Evolutionary conservation across 2,329 filamentous ascomycete species (phyloP), one percentile per base, ranked within the genome.

Genomic region (Leptographium lundbergii): DNA sequence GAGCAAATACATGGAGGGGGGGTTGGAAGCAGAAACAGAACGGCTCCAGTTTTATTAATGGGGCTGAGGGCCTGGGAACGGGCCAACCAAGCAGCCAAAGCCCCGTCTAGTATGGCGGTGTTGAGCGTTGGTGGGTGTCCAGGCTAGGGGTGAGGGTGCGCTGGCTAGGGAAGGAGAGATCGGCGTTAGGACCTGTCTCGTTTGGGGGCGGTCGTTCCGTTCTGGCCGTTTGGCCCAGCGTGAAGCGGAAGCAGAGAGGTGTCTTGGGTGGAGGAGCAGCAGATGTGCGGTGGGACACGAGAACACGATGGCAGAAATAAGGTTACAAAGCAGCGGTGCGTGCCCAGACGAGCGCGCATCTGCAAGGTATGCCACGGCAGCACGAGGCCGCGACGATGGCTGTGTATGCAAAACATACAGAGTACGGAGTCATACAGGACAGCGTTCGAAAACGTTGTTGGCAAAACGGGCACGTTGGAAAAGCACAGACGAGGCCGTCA

Each of bases 31-130:
- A 56, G 56, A 19, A 27, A 50, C 42, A 47, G 45, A 32, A 27
- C 25, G 22, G 54, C n/a, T 10, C 47, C 56, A 14, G 10, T 32
- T 58, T 57, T 58, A 60, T 60, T 57, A 60, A 57, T 56, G 60
- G 56, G 60, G 58, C 54, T 45, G 59, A 45, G 42, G 24, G 32
- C 24, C 47, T 59, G 57, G 55, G 39, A 57, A 51, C 50, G 54
- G 54, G 50, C 27, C 53, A 55, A 58, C 53, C 53, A 32, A 53
- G 27, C 27, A 55, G 50, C 39, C 51, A 52, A 57, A 29, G 32
- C 45, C 47, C 45, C 45, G 45, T 53, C 55, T 57, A 58, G 53
- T 19, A 51, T 14, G 17, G 50, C 50, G 36, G 47, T 50, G 47
- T 50, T 50, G 32, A 45, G 24, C 27, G n/a, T 22, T 22, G 52